Base-by-base conservation (phyloP, 768 basidiomycete species). In the Trametes cingulata region DNA sequence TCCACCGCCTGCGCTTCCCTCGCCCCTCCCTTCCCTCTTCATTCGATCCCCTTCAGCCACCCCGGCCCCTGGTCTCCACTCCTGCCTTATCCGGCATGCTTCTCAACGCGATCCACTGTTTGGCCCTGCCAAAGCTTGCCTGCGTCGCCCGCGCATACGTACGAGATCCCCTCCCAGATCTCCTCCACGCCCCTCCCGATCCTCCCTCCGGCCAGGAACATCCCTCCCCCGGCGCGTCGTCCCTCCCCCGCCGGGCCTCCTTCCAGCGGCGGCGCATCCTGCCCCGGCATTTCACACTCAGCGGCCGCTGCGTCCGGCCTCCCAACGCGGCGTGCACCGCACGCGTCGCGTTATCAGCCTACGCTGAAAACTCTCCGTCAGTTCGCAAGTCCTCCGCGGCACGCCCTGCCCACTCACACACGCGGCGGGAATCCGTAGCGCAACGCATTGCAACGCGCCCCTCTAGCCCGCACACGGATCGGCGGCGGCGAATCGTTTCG, bases 101-200 rank as follows among this genome's bases (percentile, higher is more conserved):
- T 62, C 61, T 48, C 29, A 3, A 20, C 8, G 17, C 14, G 61
- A 62, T 62, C 46, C 55, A 50, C 33, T 29, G 24, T 45, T 53
- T 45, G 49, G 36, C 37, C 24, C 25, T 33, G 17, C 46, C 55
- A 24, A 47, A 35, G 15, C 39, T 14, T 36, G 54, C 6, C 36
- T 39, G 24, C 57, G 40, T 42, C 27, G 46, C n/a, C n/a, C 40
- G 15, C 13, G 42, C 25, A 59, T 41, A 59, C 58, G 58, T 59
- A 51, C 50, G 58, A 59, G 50, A 39, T 52, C 51, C 36, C 29
- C 24, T 43, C 20, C 35, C 49, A 58, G 57, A 50, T 45, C 57
- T 22, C 35, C 48, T 22, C 50, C 19, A 9, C 13, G 2, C 35
- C 33, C n/a, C 33, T 42, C 15, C 42, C 53, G 53, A 55, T 55